These are phyloP conservation scores for Phanerochaete sordida DNA, from an alignment of 768 basidiomycete species.

Conservation along the genomic window DNA sequence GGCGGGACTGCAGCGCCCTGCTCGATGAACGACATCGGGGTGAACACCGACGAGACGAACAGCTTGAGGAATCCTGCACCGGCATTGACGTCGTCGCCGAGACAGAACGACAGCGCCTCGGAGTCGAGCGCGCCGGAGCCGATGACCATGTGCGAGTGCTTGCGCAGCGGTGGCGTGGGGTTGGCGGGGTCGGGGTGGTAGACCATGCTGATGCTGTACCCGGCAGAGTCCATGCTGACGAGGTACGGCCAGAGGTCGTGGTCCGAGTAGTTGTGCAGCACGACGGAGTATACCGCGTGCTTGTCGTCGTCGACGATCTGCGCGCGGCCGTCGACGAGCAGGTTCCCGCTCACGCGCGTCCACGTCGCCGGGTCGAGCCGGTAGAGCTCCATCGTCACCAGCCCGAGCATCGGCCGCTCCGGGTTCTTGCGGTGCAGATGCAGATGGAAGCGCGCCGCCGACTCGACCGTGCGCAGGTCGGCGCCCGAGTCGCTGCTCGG, in stretches of 20 bases:
- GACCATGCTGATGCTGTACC: constrained; percentile 50
- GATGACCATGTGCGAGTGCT: constrained; percentile 37
- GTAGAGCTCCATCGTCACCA: constrained; percentile 53
- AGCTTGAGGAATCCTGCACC: constrained; percentile 55
- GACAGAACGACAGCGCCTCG: constrained; percentile 43
- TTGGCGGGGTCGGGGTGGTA: constrained; percentile 44
- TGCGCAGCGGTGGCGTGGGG: constrained; percentile 41
- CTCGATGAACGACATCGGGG: constrained; percentile 46
- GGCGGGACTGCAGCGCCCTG: constrained; percentile 27
- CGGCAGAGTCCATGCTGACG: constrained; percentile 56
- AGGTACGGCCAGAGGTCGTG: constrained; percentile 61
- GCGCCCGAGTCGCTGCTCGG: constrained; percentile 28
- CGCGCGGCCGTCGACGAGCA: constrained; percentile 46
- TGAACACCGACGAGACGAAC: constrained; percentile 50
- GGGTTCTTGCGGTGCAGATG: constrained; percentile 53
- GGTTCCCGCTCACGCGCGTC: constrained; percentile 40
- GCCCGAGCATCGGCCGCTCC: constrained; percentile 39
- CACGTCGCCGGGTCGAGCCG: constrained; percentile 43
- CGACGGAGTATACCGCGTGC: constrained; percentile 42
- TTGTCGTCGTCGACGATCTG: constrained; percentile 38
- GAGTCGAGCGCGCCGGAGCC: constrained; percentile 41
- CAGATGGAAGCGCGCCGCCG: constrained; percentile 56
- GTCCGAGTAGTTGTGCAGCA: constrained; percentile 47
- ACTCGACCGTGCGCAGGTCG: constrained; percentile 42
- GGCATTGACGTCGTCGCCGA: constrained; percentile 32